Evolutionary conservation across 352 stramenopile genomes (phyloP).

Genomic region (Blastocystis sp.): DNA sequence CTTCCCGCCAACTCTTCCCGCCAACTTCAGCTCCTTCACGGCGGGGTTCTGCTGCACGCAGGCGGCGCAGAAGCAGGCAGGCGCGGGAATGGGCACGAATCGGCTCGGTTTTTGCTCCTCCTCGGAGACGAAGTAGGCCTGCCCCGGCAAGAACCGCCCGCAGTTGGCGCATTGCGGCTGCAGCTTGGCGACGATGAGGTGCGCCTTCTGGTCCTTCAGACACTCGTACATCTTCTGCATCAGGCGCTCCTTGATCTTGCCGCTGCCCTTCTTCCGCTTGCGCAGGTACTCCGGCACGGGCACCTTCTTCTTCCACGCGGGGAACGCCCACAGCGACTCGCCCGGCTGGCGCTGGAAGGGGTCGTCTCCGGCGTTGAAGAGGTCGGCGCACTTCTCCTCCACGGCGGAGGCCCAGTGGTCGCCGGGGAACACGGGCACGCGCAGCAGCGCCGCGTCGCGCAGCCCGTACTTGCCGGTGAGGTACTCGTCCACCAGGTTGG

Average conservation of each 20-base stretch:
- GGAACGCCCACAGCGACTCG: background rate
- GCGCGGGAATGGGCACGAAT: background rate
- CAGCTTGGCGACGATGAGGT: slow-evolving; percentile 31
- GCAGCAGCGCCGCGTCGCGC: slow-evolving; percentile 77
- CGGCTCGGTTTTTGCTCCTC: background rate
- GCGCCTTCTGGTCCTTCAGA: slow-evolving; percentile 71
- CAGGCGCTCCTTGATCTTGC: background rate
- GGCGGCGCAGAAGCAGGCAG: background rate
- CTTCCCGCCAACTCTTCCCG: background rate
- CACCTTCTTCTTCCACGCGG: too few species aligned
- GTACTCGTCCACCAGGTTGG: slow-evolving; percentile 92
- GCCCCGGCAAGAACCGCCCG: slow-evolving; percentile 64
- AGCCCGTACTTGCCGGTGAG: slow-evolving; percentile 84
- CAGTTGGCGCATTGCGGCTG: slow-evolving; percentile 40
- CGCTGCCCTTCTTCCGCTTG: background rate
- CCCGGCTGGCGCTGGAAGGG: background rate
- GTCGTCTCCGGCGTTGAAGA: background rate
- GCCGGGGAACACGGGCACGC: slow-evolving; percentile 70
- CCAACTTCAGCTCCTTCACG: background rate
- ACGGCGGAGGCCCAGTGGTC: slow-evolving; percentile 78
- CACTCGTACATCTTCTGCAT: background rate
- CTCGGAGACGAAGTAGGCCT: slow-evolving; percentile 72
- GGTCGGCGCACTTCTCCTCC: slow-evolving; percentile 76
- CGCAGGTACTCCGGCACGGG: background rate
- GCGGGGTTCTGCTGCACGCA: background rate